These are phyloP conservation scores for Phylloboletellus chloephorus DNA, from an alignment of 1,284 basidiomycete species.

Conservation along the genomic window DNA sequence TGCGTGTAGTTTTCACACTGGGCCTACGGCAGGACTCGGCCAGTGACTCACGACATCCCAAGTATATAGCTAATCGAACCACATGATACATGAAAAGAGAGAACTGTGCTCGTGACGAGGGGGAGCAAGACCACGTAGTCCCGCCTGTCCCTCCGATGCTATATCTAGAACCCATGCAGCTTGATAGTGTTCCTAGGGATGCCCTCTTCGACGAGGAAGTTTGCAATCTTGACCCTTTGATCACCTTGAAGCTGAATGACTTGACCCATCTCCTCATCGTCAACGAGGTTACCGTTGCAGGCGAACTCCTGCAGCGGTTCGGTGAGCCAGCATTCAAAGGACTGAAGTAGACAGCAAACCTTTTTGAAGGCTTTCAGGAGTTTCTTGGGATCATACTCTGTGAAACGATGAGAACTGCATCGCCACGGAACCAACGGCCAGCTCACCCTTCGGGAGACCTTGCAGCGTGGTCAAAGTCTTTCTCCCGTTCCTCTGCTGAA, in stretches of 20 bases:
- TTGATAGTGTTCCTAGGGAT: slow-evolving; percentile 73
- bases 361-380: slow-evolving; percentile 99
- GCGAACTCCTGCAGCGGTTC: slow-evolving; percentile 78
- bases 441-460: slow-evolving; percentile 86
- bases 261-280: slow-evolving; percentile 94
- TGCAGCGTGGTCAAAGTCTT: slow-evolving; percentile 99
- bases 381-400: slow-evolving; percentile 98
- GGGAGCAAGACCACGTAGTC: slow-evolving; percentile 8
- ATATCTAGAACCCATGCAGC: slow-evolving; percentile 73
- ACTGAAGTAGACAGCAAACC: slow-evolving; percentile 38
- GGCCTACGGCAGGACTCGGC: slow-evolving; percentile 4
- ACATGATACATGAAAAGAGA: slow-evolving; percentile 16
- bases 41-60: neutral
- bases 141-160: slow-evolving; percentile 4
- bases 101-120: slow-evolving; percentile 11
- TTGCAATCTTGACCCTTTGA: slow-evolving; percentile 88
- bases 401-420: slow-evolving; percentile 13
- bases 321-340: slow-evolving; percentile 2
- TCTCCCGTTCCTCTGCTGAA: slow-evolving; percentile 98
- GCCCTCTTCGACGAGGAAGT: slow-evolving; percentile 79
- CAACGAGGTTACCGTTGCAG: slow-evolving; percentile 97
- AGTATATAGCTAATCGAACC: slow-evolving; percentile 10
- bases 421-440: slow-evolving; percentile 7
- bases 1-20: slow-evolving; percentile 14
- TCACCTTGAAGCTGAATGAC: slow-evolving; percentile 99